Percentiles rank a stretch among this genome's conserved stretches.
These are phyloP conservation scores for Smallanthus sonchifolius DNA, from an alignment of 129 eudicot species.

Conservation along the genomic window DNA sequence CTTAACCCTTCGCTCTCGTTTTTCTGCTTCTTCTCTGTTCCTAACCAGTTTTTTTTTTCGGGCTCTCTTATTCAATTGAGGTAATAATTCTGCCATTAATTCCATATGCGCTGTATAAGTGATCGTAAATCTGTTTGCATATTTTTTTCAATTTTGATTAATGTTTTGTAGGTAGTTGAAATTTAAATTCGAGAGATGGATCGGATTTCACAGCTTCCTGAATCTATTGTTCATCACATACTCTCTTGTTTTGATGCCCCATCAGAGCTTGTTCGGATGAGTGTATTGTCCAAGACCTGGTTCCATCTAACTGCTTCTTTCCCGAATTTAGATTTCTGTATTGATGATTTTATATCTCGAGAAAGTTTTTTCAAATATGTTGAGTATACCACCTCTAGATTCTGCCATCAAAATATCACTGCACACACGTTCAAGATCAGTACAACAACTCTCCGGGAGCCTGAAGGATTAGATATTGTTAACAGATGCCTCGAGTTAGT, in stretches of 20 bases:
- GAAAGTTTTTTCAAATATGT: background rate
- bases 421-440: background rate
- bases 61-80: too few relatives aligned
- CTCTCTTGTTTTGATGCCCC: background rate
- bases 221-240: background rate
- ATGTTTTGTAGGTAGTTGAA: too few relatives aligned
- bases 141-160: too few relatives aligned
- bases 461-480: background rate
- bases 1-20: too few relatives aligned
- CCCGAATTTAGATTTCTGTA: background rate
- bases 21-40: too few relatives aligned
- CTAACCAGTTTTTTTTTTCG: too few relatives aligned
- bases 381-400: background rate
- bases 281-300: background rate
- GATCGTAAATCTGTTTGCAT: too few relatives aligned
- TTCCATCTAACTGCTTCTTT: background rate
- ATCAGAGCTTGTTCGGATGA: background rate
- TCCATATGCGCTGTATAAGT: too few relatives aligned
- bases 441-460: background rate
- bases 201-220: background rate
- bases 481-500: background rate
- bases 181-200: too few relatives aligned
- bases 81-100: too few relatives aligned
- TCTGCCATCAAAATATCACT: background rate
- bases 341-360: too few relatives aligned